Conservation (phyloP, 148 eudicot species). For the Chenopodium suecicum region DNA sequence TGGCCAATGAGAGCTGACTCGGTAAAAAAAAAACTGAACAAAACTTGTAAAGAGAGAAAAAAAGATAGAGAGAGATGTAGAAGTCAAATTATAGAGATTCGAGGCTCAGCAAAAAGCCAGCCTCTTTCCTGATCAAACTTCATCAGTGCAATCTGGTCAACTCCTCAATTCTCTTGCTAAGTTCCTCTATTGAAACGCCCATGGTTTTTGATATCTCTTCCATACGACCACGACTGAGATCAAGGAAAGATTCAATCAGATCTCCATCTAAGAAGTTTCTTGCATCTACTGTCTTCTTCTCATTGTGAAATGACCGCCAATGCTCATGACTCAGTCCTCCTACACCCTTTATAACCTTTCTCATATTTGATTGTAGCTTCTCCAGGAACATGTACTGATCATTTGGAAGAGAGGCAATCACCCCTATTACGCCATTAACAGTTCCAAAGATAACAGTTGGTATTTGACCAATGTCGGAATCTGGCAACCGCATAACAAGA, state of each 20-base stretch:
- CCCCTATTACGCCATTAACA: conserved; percentile 86
- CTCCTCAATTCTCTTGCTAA: conserved; percentile 93
- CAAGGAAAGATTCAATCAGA: conserved; percentile 89
- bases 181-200: conserved; percentile 80
- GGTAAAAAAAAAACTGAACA: not conserved
- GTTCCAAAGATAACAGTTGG: conserved; percentile 82
- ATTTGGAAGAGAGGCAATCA: conserved; percentile 82
- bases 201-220: conserved; percentile 80
- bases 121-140: not conserved
- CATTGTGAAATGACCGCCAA: conserved; percentile 87
- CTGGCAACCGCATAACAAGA: conserved; percentile 94
- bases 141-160: conserved; percentile 75
- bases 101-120: not conserved
- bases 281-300: conserved; percentile 89
- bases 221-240: conserved; percentile 71
- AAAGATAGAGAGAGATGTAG: not conserved
- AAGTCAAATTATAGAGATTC: not conserved
- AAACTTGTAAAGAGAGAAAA: not conserved
- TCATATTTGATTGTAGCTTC: conserved; percentile 73
- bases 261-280: conserved; percentile 90
- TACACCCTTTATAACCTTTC: conserved; percentile 92
- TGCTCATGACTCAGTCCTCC: conserved; percentile 97
- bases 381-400: conserved; percentile 82
- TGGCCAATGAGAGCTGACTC: not conserved
- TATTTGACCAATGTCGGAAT: conserved; percentile 74